phyloP scores from a whole-genome alignment of 495 filamentous ascomycete genomes.

The Jackrogersella minutella region DNA sequence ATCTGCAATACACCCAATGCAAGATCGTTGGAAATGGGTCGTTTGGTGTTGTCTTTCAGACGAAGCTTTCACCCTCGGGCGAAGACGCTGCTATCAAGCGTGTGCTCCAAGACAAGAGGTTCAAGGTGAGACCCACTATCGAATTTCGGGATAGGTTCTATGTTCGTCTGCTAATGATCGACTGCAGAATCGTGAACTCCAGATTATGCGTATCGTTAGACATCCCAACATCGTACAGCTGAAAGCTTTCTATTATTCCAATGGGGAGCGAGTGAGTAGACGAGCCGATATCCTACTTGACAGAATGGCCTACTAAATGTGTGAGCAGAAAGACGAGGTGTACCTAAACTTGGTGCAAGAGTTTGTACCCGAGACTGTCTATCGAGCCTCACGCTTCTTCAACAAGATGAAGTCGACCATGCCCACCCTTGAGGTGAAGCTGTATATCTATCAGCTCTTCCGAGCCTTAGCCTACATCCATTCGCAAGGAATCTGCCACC shows the following conservation, averaged over 20 bases:
- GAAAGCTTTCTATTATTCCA: slow-evolving; percentile 99
- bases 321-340: slow-evolving; percentile 91
- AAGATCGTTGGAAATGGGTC: slow-evolving; percentile 99
- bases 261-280: slow-evolving; percentile 87
- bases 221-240: slow-evolving; percentile 99
- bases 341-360: slow-evolving; percentile 98
- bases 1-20: slow-evolving; percentile 98
- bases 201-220: slow-evolving; percentile 99
- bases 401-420: slow-evolving; percentile 99
- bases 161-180: slow-evolving; percentile 46
- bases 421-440: slow-evolving; percentile 97
- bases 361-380: slow-evolving; percentile 98
- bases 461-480: slow-evolving; percentile 98
- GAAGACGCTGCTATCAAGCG: slow-evolving; percentile 99
- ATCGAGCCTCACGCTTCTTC: slow-evolving; percentile 97
- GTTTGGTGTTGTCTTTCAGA: slow-evolving; percentile 98
- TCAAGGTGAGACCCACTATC: slow-evolving; percentile 74
- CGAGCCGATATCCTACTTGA: neutral
- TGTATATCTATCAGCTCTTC: slow-evolving; percentile 99
- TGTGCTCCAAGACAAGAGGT: slow-evolving; percentile 97
- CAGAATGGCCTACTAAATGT: slow-evolving; percentile 34
- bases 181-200: slow-evolving; percentile 91
- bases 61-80: slow-evolving; percentile 93
- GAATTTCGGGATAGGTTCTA: neutral
- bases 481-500: slow-evolving; percentile 98